A percentile compares a stretch with the other conserved stretches of the same genome.
Evolutionary conservation across 345 rosid genomes (phyloP).

Genomic region (Pugionium dolabratum): DNA sequence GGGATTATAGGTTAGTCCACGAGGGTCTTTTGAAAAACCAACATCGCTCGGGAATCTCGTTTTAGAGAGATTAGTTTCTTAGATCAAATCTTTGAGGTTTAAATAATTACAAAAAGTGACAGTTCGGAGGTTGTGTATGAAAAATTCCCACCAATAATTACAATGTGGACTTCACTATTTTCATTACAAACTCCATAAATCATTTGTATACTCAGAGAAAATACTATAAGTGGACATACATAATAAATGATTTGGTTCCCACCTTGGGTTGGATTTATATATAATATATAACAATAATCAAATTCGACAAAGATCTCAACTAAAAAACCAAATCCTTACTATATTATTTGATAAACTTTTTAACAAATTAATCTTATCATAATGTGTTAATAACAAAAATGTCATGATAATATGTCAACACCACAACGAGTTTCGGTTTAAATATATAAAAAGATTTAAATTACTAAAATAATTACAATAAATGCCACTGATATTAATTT

Average conservation of each 20-base stretch:
- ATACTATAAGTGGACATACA: conserved; percentile 17
- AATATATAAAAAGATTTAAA: no score
- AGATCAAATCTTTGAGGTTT: not conserved
- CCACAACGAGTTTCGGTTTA: no score
- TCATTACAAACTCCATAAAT: not conserved
- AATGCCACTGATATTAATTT: no score
- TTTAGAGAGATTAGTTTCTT: not conserved
- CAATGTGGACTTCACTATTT: conserved; percentile 23
- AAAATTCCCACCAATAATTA: conserved; percentile 10
- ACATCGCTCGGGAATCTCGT: not conserved
- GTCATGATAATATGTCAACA: no score
- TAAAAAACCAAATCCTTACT: no score
- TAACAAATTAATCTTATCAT: no score
- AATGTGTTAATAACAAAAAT: no score
- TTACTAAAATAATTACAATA: no score
- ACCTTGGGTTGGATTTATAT: not conserved
- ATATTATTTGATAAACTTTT: no score
- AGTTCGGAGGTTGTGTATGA: conserved; percentile 6
- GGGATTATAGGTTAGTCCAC: not conserved
- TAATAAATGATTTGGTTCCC: conserved; percentile 15
- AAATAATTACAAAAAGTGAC: not conserved
- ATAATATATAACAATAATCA: not conserved
- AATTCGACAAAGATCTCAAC: not conserved
- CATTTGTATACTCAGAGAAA: not conserved
- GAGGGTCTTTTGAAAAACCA: not conserved